Evolutionary conservation across 2,329 filamentous ascomycete genomes (phyloP), one percentile per base, ranked within the genome.

Genomic region (Colletotrichum sp.): DNA sequence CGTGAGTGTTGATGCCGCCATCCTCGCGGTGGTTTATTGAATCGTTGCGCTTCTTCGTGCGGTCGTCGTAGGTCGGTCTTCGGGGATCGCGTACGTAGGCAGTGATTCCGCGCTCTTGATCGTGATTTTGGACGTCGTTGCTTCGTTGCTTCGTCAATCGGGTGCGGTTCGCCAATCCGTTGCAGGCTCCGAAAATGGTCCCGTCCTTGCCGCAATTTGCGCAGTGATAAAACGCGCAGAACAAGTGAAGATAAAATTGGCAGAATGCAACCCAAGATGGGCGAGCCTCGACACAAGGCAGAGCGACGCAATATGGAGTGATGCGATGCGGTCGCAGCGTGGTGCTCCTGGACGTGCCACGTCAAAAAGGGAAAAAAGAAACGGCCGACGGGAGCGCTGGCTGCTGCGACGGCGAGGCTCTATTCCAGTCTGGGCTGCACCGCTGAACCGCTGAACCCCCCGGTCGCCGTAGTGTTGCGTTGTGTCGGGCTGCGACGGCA

Each of bases 1-100:
- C 76, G 83, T 86, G 28, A 83, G 79, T 63, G 85, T 85, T 24
- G 83, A 86, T 76, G 77, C 80, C 67, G 76, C 81, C 81, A 83
- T 84, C 68, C 36, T 78, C 73, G 52, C 28, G 1, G 26, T 28
- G 5, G 24, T 2, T 1, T 28, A 62, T 57, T 57, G 9, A 2
- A 62, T 34, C 57, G 55, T 26, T 26, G 24, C 16, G 55, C 55
- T 24, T 59, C 6, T 57, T 59, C 62, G 32, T 24, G 32, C 24
- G 9, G 24, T 30, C 2, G 13, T 36, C 60, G 60, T 12, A 28
- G n/a, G 2, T 36, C 7, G 24, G 49, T 39, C 3, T 26, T 39
- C 8, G 32, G 8, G 28, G 21, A 36, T 16, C 21, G 13, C 9
- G 12, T 24, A 16, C 52, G 52, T 57, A 0, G 24, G 39, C 18